A percentile compares a stretch with the other conserved stretches of the same genome.
Conservation (phyloP, 805 yeast genomes). For the Wickerhamiella bombiphila region DNA sequence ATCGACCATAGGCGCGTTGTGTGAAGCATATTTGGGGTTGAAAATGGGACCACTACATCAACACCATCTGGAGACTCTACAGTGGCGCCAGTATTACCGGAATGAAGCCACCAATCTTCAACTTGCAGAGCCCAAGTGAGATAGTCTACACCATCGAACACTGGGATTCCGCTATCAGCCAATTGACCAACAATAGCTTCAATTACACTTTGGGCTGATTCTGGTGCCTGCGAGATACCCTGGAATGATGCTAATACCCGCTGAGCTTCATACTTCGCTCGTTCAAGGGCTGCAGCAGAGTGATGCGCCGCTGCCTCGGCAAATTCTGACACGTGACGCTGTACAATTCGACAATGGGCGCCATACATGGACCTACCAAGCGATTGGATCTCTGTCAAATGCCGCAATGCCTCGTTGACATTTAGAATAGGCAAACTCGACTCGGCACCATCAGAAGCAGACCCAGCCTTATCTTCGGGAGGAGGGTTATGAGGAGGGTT, state of each 20-base stretch:
- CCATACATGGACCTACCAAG: slow-evolving; percentile 1
- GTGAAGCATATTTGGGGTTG: background rate
- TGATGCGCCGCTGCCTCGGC: slow-evolving; percentile 3
- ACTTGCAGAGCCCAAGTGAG: too few species aligned
- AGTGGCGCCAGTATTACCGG: too few species aligned
- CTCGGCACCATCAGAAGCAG: background rate
- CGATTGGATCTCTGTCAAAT: slow-evolving; percentile 1
- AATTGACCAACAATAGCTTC: background rate
- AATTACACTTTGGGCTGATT: background rate
- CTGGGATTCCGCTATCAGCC: background rate
- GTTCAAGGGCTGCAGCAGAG: slow-evolving; percentile 1
- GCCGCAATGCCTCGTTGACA: background rate
- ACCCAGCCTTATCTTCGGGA: background rate
- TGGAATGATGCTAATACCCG: slow-evolving; percentile 2
- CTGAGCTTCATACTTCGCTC: slow-evolving; percentile 5
- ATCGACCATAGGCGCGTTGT: background rate
- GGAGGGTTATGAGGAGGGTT: background rate
- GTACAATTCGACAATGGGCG: background rate
- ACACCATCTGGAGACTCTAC: too few species aligned
- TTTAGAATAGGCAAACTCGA: too few species aligned
- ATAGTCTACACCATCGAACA: slow-evolving; percentile 5
- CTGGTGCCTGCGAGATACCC: background rate
- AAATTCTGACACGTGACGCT: slow-evolving; percentile 1
- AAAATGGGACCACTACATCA: background rate
- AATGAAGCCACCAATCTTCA: too few species aligned